phyloP scores from a whole-genome alignment of 108 stramenopile genomes.

The Seminavis robusta region DNA sequence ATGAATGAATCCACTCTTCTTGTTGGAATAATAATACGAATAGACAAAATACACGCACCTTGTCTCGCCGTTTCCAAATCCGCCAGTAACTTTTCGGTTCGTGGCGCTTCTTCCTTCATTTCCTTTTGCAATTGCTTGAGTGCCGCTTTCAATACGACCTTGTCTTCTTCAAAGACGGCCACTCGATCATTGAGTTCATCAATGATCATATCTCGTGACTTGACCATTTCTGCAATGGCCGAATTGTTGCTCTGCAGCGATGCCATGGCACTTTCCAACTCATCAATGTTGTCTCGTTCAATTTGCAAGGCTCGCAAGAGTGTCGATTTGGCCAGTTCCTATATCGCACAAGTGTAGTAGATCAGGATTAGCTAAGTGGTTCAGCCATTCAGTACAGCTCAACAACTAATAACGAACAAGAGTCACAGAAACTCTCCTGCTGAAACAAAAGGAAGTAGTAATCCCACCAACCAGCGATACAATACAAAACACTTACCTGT shows the following conservation, averaged over 20 bases:
- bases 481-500: no score
- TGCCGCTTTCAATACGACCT: slow-evolving; percentile 83
- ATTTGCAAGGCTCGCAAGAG: slow-evolving; percentile 68
- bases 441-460: no score
- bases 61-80: slow-evolving; percentile 47
- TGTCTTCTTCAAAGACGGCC: slow-evolving; percentile 85
- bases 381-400: no score
- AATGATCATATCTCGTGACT: slow-evolving; percentile 65
- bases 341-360: no score
- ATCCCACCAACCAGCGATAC: no score
- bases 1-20: background rate
- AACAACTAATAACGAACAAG: no score
- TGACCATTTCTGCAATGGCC: slow-evolving; percentile 74
- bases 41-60: slow-evolving; percentile 10
- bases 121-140: slow-evolving; percentile 76
- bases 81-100: slow-evolving; percentile 54
- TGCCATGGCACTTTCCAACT: slow-evolving; percentile 54
- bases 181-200: slow-evolving; percentile 81
- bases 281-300: slow-evolving; percentile 70
- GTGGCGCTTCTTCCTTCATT: slow-evolving; percentile 77
- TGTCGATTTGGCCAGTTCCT: slow-evolving; percentile 70
- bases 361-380: no score
- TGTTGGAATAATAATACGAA: no score
- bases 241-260: slow-evolving; percentile 74
- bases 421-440: no score